Evolutionary conservation across 2,329 filamentous ascomycete species (phyloP), one percentile per base, ranked within the genome.

Genomic region (Paraconiothyrium sp.): DNA sequence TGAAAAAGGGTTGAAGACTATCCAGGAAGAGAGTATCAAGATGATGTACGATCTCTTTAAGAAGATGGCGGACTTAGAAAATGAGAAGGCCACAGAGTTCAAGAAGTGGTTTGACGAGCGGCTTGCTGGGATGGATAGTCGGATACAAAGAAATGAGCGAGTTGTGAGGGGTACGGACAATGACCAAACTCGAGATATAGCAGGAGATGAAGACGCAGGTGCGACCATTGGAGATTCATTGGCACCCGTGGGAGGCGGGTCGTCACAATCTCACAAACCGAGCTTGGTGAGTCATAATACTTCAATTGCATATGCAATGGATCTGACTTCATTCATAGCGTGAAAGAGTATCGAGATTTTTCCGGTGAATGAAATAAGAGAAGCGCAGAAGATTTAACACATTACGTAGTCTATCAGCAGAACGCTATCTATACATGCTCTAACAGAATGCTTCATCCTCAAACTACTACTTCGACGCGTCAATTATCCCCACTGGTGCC

Each of bases 401-500:
- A 32, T 35, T 35, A 34, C 8, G 43, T 46, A 46, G n/a, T 50
- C 27, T 50, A 50, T n/a, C 11, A 11, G 1, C 7, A 35, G 13
- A 9, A 16, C 6, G 10, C 16, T 30, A 37, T 37, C 1, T 51
- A 35, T 16, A 51, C 10, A 20, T 35, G 2, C 9, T 37, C 16
- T 4, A 6, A 32, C 4, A 49, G 1, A 32, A n/a, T 20, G 7
- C 4, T 9, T 20, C 10, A 10, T 35, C 6, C 16, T 32, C n/a
- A 4, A 6, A 30, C 61, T 50, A 30, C 61, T 50, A 65, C 49
- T 61, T 64, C 32, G 64, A 68, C 37, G 30, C 62, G 57, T 76
- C 69, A 54, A 78, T 80, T 32, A 80, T 61, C 20, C 76, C 78
- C 2, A 81, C 80, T 22, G 66, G 73, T 51, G 62, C 69, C 30